Evolutionary conservation across 306 rosid genomes (phyloP).

Genomic region (Canavalia gladiata): DNA sequence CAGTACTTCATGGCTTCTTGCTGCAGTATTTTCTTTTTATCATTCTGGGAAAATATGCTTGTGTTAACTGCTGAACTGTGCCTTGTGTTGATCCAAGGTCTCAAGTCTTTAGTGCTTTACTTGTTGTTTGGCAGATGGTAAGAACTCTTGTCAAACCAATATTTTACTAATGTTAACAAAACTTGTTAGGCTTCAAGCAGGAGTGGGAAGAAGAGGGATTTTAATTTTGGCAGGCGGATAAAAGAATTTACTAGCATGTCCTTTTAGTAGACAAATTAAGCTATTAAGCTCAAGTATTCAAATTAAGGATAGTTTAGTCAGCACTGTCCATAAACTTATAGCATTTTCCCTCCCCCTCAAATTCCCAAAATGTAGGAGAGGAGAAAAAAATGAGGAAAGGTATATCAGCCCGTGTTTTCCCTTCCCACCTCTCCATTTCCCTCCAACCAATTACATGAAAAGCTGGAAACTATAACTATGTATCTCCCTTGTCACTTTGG

Average conservation of each 20-base stretch:
- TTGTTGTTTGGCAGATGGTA: conserved; percentile 21
- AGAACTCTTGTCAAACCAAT: conserved; percentile 18
- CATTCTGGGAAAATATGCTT: not conserved
- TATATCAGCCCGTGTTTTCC: not conserved
- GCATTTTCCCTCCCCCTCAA: not conserved
- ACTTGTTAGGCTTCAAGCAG: not conserved
- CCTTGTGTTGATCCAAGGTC: not conserved
- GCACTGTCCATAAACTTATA: not conserved
- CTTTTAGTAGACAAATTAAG: not conserved
- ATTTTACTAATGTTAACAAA: too few species aligned
- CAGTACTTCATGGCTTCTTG: not conserved
- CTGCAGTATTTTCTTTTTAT: not conserved
- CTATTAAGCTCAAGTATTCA: not conserved
- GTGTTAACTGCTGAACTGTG: conserved; percentile 21
- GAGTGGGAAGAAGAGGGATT: not conserved
- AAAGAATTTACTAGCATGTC: not conserved
- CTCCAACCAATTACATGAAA: not conserved
- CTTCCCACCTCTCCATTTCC: not conserved
- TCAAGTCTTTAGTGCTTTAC: conserved; percentile 4
- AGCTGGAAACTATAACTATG: not conserved
- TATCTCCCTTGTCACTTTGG: conserved; percentile 1
- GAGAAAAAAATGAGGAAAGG: not conserved
- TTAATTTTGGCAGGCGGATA: not conserved
- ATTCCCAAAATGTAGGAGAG: not conserved
- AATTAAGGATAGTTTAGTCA: not conserved